phyloP scores from a whole-genome alignment of 805 yeast genomes.

The Barnettozyma vustinii region DNA sequence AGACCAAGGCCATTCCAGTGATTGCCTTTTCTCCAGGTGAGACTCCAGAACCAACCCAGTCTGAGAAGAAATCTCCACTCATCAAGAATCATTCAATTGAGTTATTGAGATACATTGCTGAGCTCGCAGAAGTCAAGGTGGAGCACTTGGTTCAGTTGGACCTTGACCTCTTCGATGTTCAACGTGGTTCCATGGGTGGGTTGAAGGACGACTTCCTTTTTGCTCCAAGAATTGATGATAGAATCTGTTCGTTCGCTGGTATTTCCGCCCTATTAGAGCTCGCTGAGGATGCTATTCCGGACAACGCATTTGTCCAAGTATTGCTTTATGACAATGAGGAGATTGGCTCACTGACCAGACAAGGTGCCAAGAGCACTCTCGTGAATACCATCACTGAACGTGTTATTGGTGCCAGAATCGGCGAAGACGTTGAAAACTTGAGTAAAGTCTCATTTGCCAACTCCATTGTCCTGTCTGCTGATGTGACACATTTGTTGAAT shows the following conservation, averaged over 20 bases:
- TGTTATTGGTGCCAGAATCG: constrained; percentile 30
- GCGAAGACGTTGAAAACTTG: constrained; percentile 17
- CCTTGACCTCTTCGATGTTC: constrained; percentile 75
- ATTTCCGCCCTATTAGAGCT: constrained; percentile 49
- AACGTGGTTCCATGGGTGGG: constrained; percentile 76
- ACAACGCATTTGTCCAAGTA: constrained; percentile 47
- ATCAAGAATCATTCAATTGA: constrained; percentile 63
- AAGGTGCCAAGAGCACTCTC: constrained; percentile 77
- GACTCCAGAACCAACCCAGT: constrained; percentile 47
- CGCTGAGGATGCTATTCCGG: constrained; percentile 30
- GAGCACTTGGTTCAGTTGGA: constrained; percentile 64
- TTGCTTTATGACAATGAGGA: constrained; percentile 79
- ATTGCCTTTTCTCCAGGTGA: constrained; percentile 47
- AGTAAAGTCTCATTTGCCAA: constrained; percentile 54
- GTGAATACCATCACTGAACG: constrained; percentile 61
- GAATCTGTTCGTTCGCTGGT: constrained; percentile 76
- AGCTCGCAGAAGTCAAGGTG: constrained; percentile 52
- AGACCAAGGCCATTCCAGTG: constrained; percentile 75
- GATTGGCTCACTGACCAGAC: constrained; percentile 73
- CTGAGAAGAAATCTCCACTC: constrained; percentile 59
- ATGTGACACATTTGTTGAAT: constrained; percentile 75
- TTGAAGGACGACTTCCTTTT: constrained; percentile 68
- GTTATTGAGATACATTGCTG: constrained; percentile 64
- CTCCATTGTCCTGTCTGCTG: constrained; percentile 76
- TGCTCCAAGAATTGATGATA: constrained; percentile 82